Evolutionary conservation across 495 filamentous ascomycete species (phyloP).

Genomic region (Daldinia vernicosa): DNA sequence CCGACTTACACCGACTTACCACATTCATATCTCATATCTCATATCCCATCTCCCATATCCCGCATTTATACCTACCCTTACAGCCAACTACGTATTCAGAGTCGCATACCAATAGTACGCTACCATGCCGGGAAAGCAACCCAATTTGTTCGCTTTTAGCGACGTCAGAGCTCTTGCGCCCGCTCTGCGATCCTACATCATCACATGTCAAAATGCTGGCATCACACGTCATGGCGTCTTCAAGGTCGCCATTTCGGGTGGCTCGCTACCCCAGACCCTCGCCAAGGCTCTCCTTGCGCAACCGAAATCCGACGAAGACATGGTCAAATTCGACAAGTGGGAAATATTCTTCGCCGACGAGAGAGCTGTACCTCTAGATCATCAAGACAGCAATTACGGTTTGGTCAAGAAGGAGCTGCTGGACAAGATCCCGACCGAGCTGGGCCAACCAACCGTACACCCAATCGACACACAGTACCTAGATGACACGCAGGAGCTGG

Average conservation of each 20-base stretch:
- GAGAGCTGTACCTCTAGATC: constrained; percentile 88
- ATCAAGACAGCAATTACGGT: constrained; percentile 92
- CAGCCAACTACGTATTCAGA: background rate
- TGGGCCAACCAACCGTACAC: constrained; percentile 74
- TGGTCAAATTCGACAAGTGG: constrained; percentile 84
- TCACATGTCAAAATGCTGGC: constrained; percentile 79
- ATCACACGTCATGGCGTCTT: constrained; percentile 82
- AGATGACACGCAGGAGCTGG: constrained; percentile 87
- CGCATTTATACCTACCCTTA: constrained; percentile 9
- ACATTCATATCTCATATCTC: background rate
- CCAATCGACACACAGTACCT: constrained; percentile 77
- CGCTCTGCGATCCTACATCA: constrained; percentile 80
- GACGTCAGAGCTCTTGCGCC: constrained; percentile 72
- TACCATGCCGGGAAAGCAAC: constrained; percentile 73
- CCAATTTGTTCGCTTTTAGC: constrained; percentile 85
- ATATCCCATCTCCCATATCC: constrained; percentile 1
- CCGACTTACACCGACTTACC: constrained; percentile 1
- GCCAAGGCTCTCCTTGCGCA: constrained; percentile 77
- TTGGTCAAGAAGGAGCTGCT: constrained; percentile 87
- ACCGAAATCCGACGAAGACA: constrained; percentile 67
- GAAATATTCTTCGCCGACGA: constrained; percentile 99
- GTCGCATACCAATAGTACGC: background rate
- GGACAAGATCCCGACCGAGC: constrained; percentile 77
- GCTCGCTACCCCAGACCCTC: constrained; percentile 88
- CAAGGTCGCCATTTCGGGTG: constrained; percentile 92